These are phyloP conservation scores for Paramecium sexaurelia DNA, from an alignment of 73 alveolate species.

Conservation along the genomic window DNA sequence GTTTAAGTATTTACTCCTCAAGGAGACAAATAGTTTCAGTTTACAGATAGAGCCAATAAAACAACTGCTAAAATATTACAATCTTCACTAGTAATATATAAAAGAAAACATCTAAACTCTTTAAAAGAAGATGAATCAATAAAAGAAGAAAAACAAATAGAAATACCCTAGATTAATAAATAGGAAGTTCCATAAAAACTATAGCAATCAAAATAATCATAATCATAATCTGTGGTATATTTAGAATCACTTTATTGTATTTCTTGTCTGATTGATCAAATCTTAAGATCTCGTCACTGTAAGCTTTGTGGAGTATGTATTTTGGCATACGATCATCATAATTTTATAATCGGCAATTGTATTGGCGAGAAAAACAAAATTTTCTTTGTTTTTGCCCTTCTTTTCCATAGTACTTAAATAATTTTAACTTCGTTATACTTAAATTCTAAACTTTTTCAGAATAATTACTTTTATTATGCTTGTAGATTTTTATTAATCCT, in stretches of 20 bases:
- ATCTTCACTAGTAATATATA: neutral
- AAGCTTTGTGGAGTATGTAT: neutral
- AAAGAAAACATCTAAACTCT: neutral
- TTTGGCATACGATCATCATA: conserved; percentile 16
- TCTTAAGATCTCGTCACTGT: conserved; percentile 14
- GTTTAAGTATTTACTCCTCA: neutral
- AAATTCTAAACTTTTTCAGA: neutral
- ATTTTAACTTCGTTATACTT: neutral
- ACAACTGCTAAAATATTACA: neutral
- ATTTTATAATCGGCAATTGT: neutral
- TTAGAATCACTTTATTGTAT: conserved; percentile 7
- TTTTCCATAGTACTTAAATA: neutral
- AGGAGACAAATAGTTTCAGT: neutral
- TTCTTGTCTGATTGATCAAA: neutral
- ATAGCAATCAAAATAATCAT: neutral
- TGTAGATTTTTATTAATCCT: neutral
- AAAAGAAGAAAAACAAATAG: neutral
- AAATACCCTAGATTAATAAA: neutral
- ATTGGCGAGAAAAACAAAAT: conserved; percentile 1
- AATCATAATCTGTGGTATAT: neutral
- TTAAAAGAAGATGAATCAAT: neutral
- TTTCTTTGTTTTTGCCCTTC: neutral
- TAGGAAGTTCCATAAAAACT: neutral
- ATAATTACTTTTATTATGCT: neutral
- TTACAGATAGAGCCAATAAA: neutral